phyloP scores from a whole-genome alignment of 2,329 filamentous ascomycete genomes.

The Phyllosticta citriasiana region DNA sequence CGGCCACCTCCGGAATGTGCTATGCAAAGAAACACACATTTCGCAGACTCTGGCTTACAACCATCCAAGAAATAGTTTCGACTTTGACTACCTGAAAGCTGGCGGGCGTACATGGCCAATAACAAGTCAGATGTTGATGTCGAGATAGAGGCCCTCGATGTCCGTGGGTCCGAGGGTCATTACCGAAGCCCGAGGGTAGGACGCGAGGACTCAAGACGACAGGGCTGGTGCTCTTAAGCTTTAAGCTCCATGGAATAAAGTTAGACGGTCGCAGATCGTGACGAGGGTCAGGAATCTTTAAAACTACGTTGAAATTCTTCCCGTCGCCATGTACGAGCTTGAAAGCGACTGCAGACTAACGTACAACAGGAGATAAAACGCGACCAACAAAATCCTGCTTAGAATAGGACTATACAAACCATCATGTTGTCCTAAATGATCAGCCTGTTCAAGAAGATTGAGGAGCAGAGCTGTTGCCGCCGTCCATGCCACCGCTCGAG shows the following conservation, averaged over 20 bases:
- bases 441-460: background rate
- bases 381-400: background rate
- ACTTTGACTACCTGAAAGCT: too few relatives aligned
- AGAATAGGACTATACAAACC: background rate
- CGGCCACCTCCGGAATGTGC: too few relatives aligned
- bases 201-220: background rate
- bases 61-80: too few relatives aligned
- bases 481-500: background rate
- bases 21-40: too few relatives aligned
- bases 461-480: constrained; percentile 1
- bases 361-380: background rate
- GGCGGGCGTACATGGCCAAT: background rate
- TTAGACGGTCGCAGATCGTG: background rate
- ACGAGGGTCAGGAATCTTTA: background rate
- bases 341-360: background rate
- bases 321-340: background rate
- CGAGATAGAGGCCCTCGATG: background rate
- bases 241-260: background rate
- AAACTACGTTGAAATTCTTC: background rate
- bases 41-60: too few relatives aligned
- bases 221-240: background rate
- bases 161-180: background rate
- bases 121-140: background rate
- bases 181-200: background rate
- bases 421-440: background rate